A percentile compares a stretch with the other conserved stretches of the same genome.
Evolutionary conservation across 2,329 filamentous ascomycete genomes (phyloP).

Genomic region (Aspergillus caelatus): DNA sequence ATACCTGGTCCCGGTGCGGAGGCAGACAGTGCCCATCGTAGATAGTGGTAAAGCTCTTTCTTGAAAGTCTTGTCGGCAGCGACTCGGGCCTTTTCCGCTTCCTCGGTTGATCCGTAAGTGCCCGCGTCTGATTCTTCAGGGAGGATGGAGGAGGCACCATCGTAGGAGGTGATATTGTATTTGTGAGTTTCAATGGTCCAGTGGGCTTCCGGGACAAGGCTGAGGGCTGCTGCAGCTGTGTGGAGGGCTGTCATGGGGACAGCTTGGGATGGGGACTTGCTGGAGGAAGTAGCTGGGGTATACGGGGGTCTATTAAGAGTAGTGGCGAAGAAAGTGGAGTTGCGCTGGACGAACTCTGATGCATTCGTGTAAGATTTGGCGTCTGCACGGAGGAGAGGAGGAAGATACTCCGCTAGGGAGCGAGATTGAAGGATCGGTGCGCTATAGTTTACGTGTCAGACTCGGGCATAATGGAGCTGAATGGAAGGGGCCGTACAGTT

Average conservation of each 20-base stretch:
- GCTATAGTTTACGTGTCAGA: slow-evolving; percentile 22
- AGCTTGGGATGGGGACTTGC: slow-evolving; percentile 11
- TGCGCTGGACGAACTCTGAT: slow-evolving; percentile 57
- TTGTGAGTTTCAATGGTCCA: slow-evolving; percentile 46
- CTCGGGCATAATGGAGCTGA: background rate
- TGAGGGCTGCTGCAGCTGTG: slow-evolving; percentile 47
- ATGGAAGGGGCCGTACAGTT: slow-evolving; percentile 31
- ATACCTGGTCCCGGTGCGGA: slow-evolving; percentile 58
- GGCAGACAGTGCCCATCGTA: slow-evolving; percentile 60
- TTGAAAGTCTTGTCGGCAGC: slow-evolving; percentile 41
- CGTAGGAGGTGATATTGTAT: slow-evolving; percentile 42
- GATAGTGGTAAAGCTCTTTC: slow-evolving; percentile 56
- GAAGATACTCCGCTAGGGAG: slow-evolving; percentile 51
- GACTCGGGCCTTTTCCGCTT: slow-evolving; percentile 22
- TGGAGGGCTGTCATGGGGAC: slow-evolving; percentile 44
- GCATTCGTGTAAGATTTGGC: slow-evolving; percentile 61
- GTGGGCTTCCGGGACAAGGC: slow-evolving; percentile 43
- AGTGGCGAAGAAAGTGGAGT: slow-evolving; percentile 61
- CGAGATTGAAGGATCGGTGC: slow-evolving; percentile 34
- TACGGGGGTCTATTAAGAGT: slow-evolving; percentile 31
- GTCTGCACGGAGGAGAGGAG: slow-evolving; percentile 56
- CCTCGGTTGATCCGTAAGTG: slow-evolving; percentile 22
- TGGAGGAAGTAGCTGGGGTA: slow-evolving; percentile 21
- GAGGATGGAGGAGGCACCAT: slow-evolving; percentile 24
- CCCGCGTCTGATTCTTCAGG: slow-evolving; percentile 6